These are phyloP conservation scores for Kurtzmaniella quercitrusa DNA, from an alignment of 1,139 yeast species.

Conservation along the genomic window DNA sequence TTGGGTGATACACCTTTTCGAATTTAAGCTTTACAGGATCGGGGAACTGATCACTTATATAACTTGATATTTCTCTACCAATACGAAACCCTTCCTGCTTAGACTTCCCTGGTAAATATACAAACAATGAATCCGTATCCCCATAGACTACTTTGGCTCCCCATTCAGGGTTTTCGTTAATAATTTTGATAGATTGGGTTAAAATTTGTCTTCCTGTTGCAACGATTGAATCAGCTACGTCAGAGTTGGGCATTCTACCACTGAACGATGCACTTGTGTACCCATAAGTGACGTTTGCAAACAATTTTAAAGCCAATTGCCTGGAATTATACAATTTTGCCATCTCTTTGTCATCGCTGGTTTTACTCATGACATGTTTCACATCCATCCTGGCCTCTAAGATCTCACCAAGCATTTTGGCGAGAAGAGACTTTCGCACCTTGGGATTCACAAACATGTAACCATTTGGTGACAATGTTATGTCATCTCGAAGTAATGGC, in stretches of 20 bases:
- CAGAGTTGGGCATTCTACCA: conserved; percentile 96
- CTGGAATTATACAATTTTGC: conserved; percentile 64
- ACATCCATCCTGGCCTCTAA: conserved; percentile 76
- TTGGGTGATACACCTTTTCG: conserved; percentile 90
- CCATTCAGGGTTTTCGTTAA: conserved; percentile 58
- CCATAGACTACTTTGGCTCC: conserved; percentile 95
- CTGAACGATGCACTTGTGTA: conserved; percentile 92
- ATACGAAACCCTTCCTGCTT: conserved; percentile 70
- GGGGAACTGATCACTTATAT: conserved; percentile 67
- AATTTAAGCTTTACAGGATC: conserved; percentile 79
- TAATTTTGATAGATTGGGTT: conserved; percentile 62
- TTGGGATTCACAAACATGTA: conserved; percentile 64
- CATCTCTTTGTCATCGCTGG: conserved; percentile 39
- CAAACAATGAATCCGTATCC: conserved; percentile 91
- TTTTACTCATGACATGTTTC: conserved; percentile 63
- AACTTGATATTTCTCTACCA: conserved; percentile 66
- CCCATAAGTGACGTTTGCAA: conserved; percentile 95
- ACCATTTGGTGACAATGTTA: conserved; percentile 84
- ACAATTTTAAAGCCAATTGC: conserved; percentile 81
- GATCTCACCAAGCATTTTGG: conserved; percentile 81
- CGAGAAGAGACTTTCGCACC: conserved; percentile 67
- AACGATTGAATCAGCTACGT: conserved; percentile 91
- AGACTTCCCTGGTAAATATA: conserved; percentile 80
- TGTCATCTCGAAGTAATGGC: conserved; percentile 43
- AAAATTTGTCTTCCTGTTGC: conserved; percentile 85